Evolutionary conservation across 2,329 filamentous ascomycete genomes (phyloP), one percentile per base, ranked within the genome.

Genomic region (Neoscytalidium dimidiatum): DNA sequence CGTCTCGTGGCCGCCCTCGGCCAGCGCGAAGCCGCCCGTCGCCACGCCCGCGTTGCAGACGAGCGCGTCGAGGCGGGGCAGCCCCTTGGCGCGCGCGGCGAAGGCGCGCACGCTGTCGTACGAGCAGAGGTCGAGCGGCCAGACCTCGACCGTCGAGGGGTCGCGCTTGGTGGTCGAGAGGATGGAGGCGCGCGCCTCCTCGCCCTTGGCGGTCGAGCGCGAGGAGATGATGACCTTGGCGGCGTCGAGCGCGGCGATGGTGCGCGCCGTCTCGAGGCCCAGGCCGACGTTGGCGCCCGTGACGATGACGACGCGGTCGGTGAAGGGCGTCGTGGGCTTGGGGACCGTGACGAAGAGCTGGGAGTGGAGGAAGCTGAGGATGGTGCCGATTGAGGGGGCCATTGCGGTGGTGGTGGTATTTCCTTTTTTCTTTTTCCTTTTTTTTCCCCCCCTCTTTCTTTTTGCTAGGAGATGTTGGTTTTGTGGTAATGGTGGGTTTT

Each of bases 211-310:
- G 6, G 73, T 19, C 28, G 68, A 78, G 29, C 83, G 79, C 29
- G 81, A 78, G 3, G 79, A 80, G 19, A 84, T 72, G 63, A 84
- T 81, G 28, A 84, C 72, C 28, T 75, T 78, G 1, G 71, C 71
- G 13, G 78, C 77, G 4, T 76, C 74, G 5, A 83, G 74, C 0
- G 71, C 68, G 0, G 78, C 75, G 46, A 82, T 75, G 66, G 83
- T 80, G 1, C 73, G 73, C 1, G 79, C 77, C 5, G 81, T 78
- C 71, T 84, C 80, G 49, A 78, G 74, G 14, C 83, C 82, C 0
- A 84, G 75, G 3, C 82, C 82, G 6, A 74, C 71, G 63, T 84
- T 84, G 2, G 79, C 76, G 46, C 83, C 82, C 0, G 83, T 85
- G 0, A 84, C 76, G 46, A 84, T 76, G 66, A 81, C 71, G 0